Base-by-base conservation (phyloP, 106 monocot genomes). In the Phalaenopsis equestris region DNA sequence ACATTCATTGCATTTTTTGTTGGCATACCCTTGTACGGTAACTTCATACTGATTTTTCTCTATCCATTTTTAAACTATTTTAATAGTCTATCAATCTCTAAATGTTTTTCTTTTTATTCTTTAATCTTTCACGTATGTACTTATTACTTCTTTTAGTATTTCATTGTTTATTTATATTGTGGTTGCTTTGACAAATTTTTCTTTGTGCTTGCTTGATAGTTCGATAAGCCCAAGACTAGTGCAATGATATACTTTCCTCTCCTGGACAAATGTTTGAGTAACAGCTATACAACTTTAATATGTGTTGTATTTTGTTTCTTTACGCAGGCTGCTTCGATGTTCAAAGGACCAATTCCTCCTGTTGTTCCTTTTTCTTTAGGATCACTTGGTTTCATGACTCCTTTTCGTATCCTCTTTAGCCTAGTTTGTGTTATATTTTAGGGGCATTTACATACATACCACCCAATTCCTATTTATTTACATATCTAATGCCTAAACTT, bases 351-450 rank as follows among this genome's bases (percentile, higher is more conserved):
- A 21, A 88, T 93, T 76, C 99, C 99, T 86, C 99, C 93, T 76
- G 78, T 99, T 75, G 88, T 95, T 72, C 82, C 99, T 55, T 99
- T 99, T 86, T 92, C 99, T n/a, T 85, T 99, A 17, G 99, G 99
- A 82, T 99, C 99, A 73, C 79, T 99, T 79, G 99, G 95, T 36
- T 99, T 99, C 83, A 95, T 99, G 95, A 99, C 99, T 4, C 95
- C 99, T 82, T 95, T 99, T 70, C 93, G 99, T 99, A 99, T 97
- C 97, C 97, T 88, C 21, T 70, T 30, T 18, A 47, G 42, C 68
- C n/a, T 42, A 52, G 11, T 16, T 82, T 77, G n/a, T n/a, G 4
- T 45, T 41, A 37, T 12, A n/a, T 43, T 9, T 42, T 17, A 30
- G 30, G 30, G 30, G 30, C 30, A 30, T 30, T 30, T 30, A 30